These are phyloP conservation scores for Hypoxylon sp. DNA, from an alignment of 2,329 filamentous ascomycete species.

Conservation along the genomic window DNA sequence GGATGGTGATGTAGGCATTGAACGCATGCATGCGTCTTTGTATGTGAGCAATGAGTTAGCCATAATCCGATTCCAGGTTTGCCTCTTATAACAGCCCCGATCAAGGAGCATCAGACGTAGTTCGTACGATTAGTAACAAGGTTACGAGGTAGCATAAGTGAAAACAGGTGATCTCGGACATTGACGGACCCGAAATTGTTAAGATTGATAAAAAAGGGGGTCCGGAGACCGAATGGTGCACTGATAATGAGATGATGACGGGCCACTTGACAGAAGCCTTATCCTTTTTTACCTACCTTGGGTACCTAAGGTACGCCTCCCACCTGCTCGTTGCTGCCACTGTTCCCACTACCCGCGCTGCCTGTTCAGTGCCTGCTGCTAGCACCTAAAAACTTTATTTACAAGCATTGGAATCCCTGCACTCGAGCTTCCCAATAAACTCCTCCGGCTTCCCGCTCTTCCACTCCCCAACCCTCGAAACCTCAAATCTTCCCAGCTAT, in stretches of 20 bases:
- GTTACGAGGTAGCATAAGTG: conserved; percentile 3
- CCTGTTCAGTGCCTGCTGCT: neutral
- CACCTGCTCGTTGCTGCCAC: neutral
- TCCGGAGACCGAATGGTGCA: conserved; percentile 13
- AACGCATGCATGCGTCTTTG: neutral
- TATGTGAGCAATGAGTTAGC: conserved; percentile 5
- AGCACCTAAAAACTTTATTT: conserved; percentile 25
- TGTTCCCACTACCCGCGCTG: conserved; percentile 1
- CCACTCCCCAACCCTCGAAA: conserved; percentile 1
- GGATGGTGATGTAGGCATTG: neutral
- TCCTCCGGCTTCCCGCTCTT: neutral
- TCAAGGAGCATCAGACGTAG: neutral
- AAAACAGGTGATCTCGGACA: conserved; percentile 45
- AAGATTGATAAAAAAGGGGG: conserved; percentile 41
- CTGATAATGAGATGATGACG: conserved; percentile 40
- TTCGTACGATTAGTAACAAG: conserved; percentile 17
- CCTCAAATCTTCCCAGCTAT: conserved; percentile 5
- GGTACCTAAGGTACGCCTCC: too few species aligned
- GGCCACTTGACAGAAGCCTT: conserved; percentile 21
- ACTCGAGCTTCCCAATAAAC: conserved; percentile 4
- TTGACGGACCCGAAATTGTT: conserved; percentile 34
- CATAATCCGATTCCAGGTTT: neutral
- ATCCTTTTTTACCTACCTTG: too few species aligned
- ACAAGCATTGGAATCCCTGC: conserved; percentile 9
- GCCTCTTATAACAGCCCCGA: neutral